phyloP scores from a whole-genome alignment of 352 stramenopile species.

The Globisporangium megalacanthum region DNA sequence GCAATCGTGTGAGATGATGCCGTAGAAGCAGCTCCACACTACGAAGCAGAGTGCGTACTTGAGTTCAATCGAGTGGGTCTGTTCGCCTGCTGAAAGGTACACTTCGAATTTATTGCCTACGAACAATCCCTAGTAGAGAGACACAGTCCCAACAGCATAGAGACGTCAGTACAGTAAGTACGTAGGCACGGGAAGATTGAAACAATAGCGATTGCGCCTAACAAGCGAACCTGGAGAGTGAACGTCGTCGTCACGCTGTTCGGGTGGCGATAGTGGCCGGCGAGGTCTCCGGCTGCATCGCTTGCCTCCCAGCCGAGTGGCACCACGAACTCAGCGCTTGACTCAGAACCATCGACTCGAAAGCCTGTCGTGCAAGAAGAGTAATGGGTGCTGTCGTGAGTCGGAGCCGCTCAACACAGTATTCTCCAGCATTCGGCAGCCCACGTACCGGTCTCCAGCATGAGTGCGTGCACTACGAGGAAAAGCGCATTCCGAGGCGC shows the following conservation, averaged over 20 bases:
- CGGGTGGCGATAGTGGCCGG: constrained; percentile 42
- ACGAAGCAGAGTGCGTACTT: constrained; percentile 20
- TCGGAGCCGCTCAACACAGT: no score
- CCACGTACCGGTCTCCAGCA: constrained; percentile 58
- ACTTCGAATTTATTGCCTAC: constrained; percentile 74
- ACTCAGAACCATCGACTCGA: not conserved
- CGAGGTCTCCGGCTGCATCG: constrained; percentile 59
- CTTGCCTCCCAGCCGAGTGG: constrained; percentile 54
- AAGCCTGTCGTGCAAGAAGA: constrained; percentile 9
- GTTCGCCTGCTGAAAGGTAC: constrained; percentile 63
- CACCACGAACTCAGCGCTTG: constrained; percentile 23
- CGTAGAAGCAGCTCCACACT: no score
- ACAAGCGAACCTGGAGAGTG: constrained; percentile 43
- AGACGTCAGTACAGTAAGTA: no score
- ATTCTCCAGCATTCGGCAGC: no score
- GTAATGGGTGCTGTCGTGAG: not conserved
- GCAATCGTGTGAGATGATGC: no score
- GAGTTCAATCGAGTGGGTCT: constrained; percentile 72
- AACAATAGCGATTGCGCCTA: not conserved
- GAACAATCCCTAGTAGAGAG: constrained; percentile 35
- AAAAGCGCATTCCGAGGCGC: constrained; percentile 61
- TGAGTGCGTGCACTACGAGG: constrained; percentile 57
- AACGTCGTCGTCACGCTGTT: constrained; percentile 50
- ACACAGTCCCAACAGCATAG: not conserved
- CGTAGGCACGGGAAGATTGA: not conserved